Base-by-base conservation (phyloP, 2,329 filamentous ascomycete species). In the Graphilbum sp. region DNA sequence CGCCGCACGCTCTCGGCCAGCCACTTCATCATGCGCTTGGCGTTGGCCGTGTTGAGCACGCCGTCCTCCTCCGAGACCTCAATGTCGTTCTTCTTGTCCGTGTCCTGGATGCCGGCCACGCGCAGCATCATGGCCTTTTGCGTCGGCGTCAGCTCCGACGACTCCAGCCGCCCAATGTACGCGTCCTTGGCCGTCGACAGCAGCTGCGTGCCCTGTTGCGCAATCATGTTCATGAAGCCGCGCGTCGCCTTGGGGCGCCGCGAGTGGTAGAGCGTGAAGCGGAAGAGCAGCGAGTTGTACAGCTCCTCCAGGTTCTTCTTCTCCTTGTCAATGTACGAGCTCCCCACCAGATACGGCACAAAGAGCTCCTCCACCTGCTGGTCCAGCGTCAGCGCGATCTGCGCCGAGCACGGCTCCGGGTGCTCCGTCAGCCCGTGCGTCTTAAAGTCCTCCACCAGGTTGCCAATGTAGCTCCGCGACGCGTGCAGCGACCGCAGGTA, bases 1-100 rank as follows among this genome's bases (percentile, higher is more conserved):
- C 90, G 71, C 30, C 90, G 82, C 19, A 98, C 88, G 44, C 84
- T 86, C 62, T 98, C 90, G 3, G 90, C 90, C 31, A 98, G 64
- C 90, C 90, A 98, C 54, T 84, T 92, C 43, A 98, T 70, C 87
- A 98, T 98, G 41, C 90, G 74, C 60, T 96, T 96, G n/a, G 87
- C 84, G 54, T 82, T 86, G n/a, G 75, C 66, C 5, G 92, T 66
- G 47, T 78, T 88, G 20, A 96, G 63, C 40, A 75, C 67, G 25
- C 90, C 90, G 51, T 98, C 88, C 52, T 88, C 77, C 42, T 96
- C 90, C 0, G 79, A 78, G 24, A 96, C 81, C 53, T 93, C 87
- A 41, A 93, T 85, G 37, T 94, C 87, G 47, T 81, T 79, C 55
- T 84, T 82, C 50, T 77, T 75, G 48, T 79, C 78, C 40, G 75